phyloP scores from a whole-genome alignment of 306 rosid species.

The barrel medic (Medicago truncatula) region DNA sequence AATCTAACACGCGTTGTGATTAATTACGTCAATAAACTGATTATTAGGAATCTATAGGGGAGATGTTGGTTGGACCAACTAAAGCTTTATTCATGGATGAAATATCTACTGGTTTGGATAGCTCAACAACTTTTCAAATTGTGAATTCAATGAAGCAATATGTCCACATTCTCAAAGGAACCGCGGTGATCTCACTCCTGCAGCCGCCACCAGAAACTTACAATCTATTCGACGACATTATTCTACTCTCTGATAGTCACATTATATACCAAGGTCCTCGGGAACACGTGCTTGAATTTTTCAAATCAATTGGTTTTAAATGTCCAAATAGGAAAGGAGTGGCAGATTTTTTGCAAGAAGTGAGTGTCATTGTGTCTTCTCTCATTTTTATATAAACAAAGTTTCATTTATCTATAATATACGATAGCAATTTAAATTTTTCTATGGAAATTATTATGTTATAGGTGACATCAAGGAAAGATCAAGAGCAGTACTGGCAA shows the following conservation, averaged over 20 bases:
- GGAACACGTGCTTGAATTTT: slow-evolving; percentile 58
- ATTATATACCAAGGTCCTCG: slow-evolving; percentile 70
- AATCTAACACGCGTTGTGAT: neutral
- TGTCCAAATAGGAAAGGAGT: slow-evolving; percentile 70
- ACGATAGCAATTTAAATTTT: neutral
- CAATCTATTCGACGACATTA: slow-evolving; percentile 23
- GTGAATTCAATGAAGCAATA: slow-evolving; percentile 63
- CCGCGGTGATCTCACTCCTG: slow-evolving; percentile 57
- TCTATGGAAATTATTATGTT: neutral
- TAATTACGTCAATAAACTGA: slow-evolving; percentile 15
- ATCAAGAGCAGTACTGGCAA: too few relatives aligned
- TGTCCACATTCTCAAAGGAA: slow-evolving; percentile 61
- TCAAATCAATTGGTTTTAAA: neutral
- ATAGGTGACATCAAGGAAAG: slow-evolving; percentile 42
- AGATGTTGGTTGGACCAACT: slow-evolving; percentile 70
- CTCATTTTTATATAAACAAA: neutral
- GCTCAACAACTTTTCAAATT: slow-evolving; percentile 65
- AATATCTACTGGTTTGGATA: slow-evolving; percentile 59
- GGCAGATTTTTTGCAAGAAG: slow-evolving; percentile 70
- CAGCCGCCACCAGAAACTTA: slow-evolving; percentile 42
- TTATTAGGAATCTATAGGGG: slow-evolving; percentile 46
- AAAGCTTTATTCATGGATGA: slow-evolving; percentile 67
- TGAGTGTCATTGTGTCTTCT: slow-evolving; percentile 33
- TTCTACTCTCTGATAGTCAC: slow-evolving; percentile 64
- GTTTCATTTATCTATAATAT: neutral